Evolutionary conservation across 108 stramenopile genomes (phyloP).

Genomic region (Cyclotella distinguenda): DNA sequence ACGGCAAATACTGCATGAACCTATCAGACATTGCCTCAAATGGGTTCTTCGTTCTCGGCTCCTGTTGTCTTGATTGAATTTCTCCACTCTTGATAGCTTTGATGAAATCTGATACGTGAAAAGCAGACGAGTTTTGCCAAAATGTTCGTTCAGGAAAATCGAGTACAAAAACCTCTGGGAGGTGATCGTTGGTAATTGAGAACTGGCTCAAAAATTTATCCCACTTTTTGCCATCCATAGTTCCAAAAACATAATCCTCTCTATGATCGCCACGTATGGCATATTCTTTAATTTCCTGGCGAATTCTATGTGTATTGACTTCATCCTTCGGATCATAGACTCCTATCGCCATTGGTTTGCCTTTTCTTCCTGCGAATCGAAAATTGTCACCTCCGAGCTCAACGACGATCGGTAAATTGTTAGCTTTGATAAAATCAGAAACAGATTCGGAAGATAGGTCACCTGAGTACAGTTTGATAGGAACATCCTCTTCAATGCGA

Average conservation of each 20-base stretch:
- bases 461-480: constrained; percentile 26
- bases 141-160: constrained; percentile 61
- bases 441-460: constrained; percentile 23
- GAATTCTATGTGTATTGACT: constrained; percentile 39
- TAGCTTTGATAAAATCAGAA: constrained; percentile 54
- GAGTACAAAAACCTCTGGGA: constrained; percentile 73
- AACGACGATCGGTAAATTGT: constrained; percentile 64
- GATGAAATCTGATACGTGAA: constrained; percentile 31
- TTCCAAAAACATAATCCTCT: constrained; percentile 68
- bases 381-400: constrained; percentile 72
- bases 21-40: constrained; percentile 31
- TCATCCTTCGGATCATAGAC: constrained; percentile 56
- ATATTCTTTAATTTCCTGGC: constrained; percentile 54
- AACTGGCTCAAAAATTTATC: constrained; percentile 74
- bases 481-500: constrained; percentile 51
- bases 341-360: constrained; percentile 71
- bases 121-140: constrained; percentile 61
- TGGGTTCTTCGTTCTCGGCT: constrained; percentile 11
- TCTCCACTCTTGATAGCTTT: constrained; percentile 32
- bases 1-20: constrained; percentile 47
- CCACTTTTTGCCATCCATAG: constrained; percentile 78
- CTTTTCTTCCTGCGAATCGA: constrained; percentile 58
- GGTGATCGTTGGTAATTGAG: constrained; percentile 39
- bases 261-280: constrained; percentile 38
- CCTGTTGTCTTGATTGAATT: constrained; percentile 34